Conservation (phyloP, 495 filamentous ascomycete species). For the Haplographium delicatum region DNA sequence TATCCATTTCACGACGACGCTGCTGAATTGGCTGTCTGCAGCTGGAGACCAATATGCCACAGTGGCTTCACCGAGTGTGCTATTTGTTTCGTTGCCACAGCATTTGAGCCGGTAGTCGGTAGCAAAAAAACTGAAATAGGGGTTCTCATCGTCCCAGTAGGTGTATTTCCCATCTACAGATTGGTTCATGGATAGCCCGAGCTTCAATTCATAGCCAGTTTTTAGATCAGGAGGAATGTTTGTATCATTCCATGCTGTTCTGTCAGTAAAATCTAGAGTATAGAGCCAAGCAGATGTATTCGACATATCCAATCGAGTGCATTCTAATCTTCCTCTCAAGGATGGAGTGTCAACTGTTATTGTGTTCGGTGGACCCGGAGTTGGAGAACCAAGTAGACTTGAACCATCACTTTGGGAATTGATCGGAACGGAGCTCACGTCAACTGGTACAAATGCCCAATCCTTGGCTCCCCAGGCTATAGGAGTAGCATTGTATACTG, state of each 20-base stretch:
- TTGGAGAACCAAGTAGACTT: too few species aligned
- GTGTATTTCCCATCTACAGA: not conserved
- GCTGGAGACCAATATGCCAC: constrained; percentile 28
- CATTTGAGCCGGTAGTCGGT: constrained; percentile 25
- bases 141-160: not conserved
- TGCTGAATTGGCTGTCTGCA: constrained; percentile 21
- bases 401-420: too few species aligned
- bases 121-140: constrained; percentile 21
- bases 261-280: constrained; percentile 14
- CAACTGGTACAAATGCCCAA: constrained; percentile 3
- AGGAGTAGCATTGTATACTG: not conserved
- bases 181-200: not conserved
- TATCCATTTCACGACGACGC: constrained; percentile 35
- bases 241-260: constrained; percentile 10
- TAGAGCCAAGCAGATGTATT: constrained; percentile 28
- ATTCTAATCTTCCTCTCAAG: constrained; percentile 28
- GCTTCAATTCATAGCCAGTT: constrained; percentile 16
- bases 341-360: constrained; percentile 27
- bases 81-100: constrained; percentile 29
- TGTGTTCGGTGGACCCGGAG: constrained; percentile 9
- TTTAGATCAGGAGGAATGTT: constrained; percentile 1
- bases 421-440: not conserved
- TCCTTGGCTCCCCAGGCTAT: constrained; percentile 6
- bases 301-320: constrained; percentile 18
- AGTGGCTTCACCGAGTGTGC: constrained; percentile 7